phyloP scores from a whole-genome alignment of 495 filamentous ascomycete genomes.

The Ramalina intermedia region DNA sequence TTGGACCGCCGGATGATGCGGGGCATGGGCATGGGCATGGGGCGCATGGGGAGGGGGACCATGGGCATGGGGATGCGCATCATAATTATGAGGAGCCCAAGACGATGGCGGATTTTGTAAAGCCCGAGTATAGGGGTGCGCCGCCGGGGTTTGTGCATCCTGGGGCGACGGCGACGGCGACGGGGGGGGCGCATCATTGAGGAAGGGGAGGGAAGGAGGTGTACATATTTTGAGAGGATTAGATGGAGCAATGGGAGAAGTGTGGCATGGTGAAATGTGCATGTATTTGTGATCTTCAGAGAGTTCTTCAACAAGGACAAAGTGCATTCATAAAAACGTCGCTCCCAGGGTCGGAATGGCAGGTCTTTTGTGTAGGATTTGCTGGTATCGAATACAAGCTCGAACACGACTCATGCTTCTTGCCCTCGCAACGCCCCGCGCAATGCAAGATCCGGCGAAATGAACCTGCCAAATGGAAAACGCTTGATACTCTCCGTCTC shows the following conservation, averaged over 20 bases:
- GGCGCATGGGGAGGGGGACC: conserved; percentile 12
- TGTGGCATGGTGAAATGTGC: too few species aligned
- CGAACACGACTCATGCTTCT: too few species aligned
- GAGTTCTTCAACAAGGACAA: too few species aligned
- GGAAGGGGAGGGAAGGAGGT: conserved; percentile 4
- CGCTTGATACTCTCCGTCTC: not conserved
- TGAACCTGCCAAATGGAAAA: too few species aligned
- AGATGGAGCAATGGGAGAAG: too few species aligned
- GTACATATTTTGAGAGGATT: not conserved
- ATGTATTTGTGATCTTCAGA: too few species aligned
- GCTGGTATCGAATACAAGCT: too few species aligned
- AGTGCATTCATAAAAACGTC: too few species aligned
- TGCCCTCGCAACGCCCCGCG: too few species aligned
- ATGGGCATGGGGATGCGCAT: conserved; percentile 36
- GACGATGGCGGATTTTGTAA: conserved; percentile 86
- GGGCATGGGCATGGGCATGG: conserved; percentile 3
- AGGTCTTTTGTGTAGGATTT: too few species aligned
- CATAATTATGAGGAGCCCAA: conserved; percentile 40
- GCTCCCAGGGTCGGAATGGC: too few species aligned
- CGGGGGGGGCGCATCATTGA: conserved; percentile 13
- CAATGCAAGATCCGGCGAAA: too few species aligned
- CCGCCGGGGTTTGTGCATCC: not conserved
- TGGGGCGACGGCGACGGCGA: not conserved
- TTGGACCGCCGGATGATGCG: conserved; percentile 62
- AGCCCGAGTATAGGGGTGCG: conserved; percentile 61